A percentile compares a stretch with the other conserved stretches of the same genome.
These are phyloP conservation scores for Starmerella roubikii DNA, from an alignment of 805 yeast species.

Conservation along the genomic window DNA sequence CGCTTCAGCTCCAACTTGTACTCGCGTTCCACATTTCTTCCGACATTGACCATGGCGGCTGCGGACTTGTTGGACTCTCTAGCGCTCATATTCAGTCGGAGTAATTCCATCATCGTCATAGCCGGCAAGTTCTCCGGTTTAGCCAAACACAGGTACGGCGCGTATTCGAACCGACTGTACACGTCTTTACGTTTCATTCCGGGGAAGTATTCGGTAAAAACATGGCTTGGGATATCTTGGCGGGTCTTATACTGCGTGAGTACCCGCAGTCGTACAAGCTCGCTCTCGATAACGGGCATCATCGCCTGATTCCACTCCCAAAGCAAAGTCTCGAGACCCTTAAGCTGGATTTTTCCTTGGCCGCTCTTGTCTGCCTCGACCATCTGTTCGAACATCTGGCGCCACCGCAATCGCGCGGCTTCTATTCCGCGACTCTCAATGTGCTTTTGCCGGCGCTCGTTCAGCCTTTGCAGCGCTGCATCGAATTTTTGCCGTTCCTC, in stretches of 20 bases:
- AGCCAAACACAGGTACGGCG: constrained; percentile 62
- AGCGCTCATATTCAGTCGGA: constrained; percentile 57
- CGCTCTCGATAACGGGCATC: constrained; percentile 57
- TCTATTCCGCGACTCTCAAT: constrained; percentile 69
- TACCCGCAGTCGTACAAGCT: constrained; percentile 41
- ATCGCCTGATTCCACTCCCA: constrained; percentile 76
- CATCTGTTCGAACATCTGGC: constrained; percentile 47
- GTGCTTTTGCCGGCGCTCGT: constrained; percentile 59
- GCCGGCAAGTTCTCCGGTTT: constrained; percentile 72
- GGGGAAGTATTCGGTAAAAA: constrained; percentile 9
- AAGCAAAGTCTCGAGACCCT: constrained; percentile 54
- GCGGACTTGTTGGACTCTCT: constrained; percentile 72
- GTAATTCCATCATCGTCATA: constrained; percentile 67
- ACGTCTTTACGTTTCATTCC: constrained; percentile 12
- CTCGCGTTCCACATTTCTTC: constrained; percentile 74
- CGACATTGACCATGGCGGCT: constrained; percentile 65
- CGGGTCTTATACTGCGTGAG: constrained; percentile 24
- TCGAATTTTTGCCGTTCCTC: constrained; percentile 41
- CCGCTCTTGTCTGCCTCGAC: constrained; percentile 28
- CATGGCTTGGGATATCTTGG: constrained; percentile 16
- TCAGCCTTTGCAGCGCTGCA: constrained; percentile 50
- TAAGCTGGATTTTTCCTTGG: constrained; percentile 25
- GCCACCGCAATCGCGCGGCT: constrained; percentile 84
- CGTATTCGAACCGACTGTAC: constrained; percentile 35
- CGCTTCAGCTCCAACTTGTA: constrained; percentile 29